These are phyloP conservation scores for Camelina neglecta DNA, from an alignment of 345 rosid species.

Conservation along the genomic window DNA sequence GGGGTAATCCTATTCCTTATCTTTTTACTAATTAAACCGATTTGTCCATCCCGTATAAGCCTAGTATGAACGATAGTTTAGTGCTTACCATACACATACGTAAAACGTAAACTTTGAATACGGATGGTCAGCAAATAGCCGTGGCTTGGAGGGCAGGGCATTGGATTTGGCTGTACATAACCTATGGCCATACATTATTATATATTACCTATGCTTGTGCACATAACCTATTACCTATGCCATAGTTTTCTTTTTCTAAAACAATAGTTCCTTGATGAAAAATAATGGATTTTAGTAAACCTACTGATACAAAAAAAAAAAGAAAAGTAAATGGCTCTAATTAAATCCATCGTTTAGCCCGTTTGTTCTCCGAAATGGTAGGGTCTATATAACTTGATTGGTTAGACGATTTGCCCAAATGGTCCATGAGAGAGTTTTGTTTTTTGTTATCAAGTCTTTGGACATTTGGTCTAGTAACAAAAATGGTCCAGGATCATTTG, in stretches of 20 bases:
- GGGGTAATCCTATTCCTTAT: too few relatives aligned
- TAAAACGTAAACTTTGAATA: background rate
- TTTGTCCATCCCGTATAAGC: too few relatives aligned
- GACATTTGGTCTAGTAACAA: conserved; percentile 7
- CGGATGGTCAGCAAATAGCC: conserved; percentile 5
- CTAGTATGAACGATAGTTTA: too few relatives aligned
- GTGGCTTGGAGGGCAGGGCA: conserved; percentile 30
- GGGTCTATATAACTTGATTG: background rate
- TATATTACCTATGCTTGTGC: background rate
- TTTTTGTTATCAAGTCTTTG: conserved; percentile 22
- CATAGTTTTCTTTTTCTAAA: background rate
- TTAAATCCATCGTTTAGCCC: background rate
- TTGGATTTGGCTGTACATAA: background rate
- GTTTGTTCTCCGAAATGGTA: too few relatives aligned
- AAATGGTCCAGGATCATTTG: conserved; percentile 17
- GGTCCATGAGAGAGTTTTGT: conserved; percentile 24
- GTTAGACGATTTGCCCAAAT: background rate
- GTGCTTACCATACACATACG: background rate
- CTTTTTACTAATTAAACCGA: too few relatives aligned
- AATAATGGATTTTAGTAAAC: background rate
- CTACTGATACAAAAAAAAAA: too few relatives aligned
- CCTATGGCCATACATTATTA: conserved; percentile 2
- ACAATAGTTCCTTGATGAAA: background rate
- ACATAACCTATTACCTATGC: too few relatives aligned
- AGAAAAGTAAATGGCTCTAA: background rate